phyloP scores from a whole-genome alignment of 352 stramenopile species.

The Phytophthora aleatoria region DNA sequence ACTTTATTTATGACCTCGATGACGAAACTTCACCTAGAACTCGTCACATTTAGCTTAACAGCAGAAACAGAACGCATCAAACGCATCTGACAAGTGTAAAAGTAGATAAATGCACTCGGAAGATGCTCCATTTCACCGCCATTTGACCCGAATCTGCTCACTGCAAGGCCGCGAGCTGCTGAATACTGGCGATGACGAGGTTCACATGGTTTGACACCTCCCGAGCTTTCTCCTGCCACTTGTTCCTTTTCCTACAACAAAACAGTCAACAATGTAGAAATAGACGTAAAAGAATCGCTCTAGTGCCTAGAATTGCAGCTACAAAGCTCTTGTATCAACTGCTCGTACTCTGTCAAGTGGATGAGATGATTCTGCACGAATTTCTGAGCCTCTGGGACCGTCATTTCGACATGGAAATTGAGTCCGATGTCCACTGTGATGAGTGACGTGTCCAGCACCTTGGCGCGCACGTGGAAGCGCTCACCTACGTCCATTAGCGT shows the following conservation, averaged over 20 bases:
- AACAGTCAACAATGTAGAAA: slow-evolving; percentile 1
- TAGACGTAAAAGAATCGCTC: not conserved
- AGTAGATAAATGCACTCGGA: not conserved
- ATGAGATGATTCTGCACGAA: slow-evolving; percentile 64
- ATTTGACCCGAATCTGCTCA: slow-evolving; percentile 10
- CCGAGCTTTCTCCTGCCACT: slow-evolving; percentile 72
- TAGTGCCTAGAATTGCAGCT: too few relatives aligned
- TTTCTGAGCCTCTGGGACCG: slow-evolving; percentile 51
- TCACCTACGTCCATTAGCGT: slow-evolving; percentile 75
- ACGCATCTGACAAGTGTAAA: not conserved
- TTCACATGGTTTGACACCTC: slow-evolving; percentile 78
- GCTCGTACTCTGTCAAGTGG: slow-evolving; percentile 51
- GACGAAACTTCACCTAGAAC: slow-evolving; percentile 4
- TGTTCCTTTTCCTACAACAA: slow-evolving; percentile 55
- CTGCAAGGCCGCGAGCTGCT: slow-evolving; percentile 73
- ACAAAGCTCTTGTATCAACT: not conserved
- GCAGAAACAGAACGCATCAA: not conserved
- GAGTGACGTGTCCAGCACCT: slow-evolving; percentile 59
- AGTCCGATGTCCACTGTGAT: slow-evolving; percentile 76
- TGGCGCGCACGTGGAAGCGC: slow-evolving; percentile 75
- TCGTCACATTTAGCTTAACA: not conserved
- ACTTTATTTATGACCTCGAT: slow-evolving; percentile 26
- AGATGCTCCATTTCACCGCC: not conserved
- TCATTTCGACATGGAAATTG: slow-evolving; percentile 84
- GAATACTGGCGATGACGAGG: slow-evolving; percentile 74